A percentile compares a stretch with the other conserved stretches of the same genome.
Conservation (phyloP, 2,329 filamentous ascomycete genomes). For the Trichothecium sympodiale region DNA sequence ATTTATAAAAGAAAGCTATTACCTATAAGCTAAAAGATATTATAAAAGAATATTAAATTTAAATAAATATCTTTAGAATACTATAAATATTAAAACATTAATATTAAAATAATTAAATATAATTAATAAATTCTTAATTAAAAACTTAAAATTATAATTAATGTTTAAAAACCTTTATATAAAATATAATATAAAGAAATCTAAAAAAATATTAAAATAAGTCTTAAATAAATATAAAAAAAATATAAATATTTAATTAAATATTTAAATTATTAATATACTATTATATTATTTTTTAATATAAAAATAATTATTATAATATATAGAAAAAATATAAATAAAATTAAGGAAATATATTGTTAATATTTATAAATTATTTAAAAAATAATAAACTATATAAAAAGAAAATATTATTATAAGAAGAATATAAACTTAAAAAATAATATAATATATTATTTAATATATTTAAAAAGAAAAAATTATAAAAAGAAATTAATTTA, state of each 20-base stretch:
- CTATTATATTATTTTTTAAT: not conserved
- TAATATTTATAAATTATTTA: not conserved
- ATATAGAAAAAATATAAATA: not conserved
- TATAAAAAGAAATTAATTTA: too few species aligned
- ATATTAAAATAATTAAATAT: constrained; percentile 3
- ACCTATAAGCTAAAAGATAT: constrained; percentile 2
- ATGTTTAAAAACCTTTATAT: constrained; percentile 3
- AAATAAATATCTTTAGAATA: constrained; percentile 1
- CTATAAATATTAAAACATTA: constrained; percentile 3
- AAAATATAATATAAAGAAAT: constrained; percentile 1
- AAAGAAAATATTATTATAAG: not conserved
- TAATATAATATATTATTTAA: not conserved
- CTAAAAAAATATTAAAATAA: not conserved
- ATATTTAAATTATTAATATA: not conserved
- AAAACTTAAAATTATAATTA: constrained; percentile 1
- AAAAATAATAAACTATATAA: not conserved
- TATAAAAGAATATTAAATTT: constrained; percentile 2
- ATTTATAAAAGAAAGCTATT: too few species aligned
- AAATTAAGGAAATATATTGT: not conserved
- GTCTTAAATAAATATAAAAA: constrained; percentile 3
- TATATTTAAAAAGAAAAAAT: constrained; percentile 1
- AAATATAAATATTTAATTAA: constrained; percentile 4
- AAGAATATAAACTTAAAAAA: not conserved
- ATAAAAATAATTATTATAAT: not conserved
- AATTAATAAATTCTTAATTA: constrained; percentile 4